phyloP scores from a whole-genome alignment of 768 basidiomycete genomes.

The Phylloporus scabripes region DNA sequence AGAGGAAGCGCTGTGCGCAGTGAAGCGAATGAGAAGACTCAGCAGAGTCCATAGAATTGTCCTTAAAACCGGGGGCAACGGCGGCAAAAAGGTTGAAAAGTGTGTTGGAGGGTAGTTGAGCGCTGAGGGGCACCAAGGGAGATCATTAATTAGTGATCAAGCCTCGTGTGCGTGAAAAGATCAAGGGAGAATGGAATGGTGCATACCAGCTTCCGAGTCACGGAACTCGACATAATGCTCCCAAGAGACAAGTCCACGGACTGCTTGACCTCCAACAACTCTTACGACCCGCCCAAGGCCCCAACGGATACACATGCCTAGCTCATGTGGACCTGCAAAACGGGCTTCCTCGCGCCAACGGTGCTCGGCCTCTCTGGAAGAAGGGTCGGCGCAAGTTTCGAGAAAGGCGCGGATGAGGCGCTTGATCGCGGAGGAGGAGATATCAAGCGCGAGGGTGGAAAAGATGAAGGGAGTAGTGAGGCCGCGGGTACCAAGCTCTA shows the following conservation, averaged over 20 bases:
- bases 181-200: conserved; percentile 17
- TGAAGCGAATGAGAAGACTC: conserved; percentile 74
- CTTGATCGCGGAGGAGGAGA: conserved; percentile 67
- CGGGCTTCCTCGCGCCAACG: conserved; percentile 76
- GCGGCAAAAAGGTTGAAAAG: conserved; percentile 63
- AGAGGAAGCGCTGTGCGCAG: conserved; percentile 76
- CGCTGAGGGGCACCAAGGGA: conserved; percentile 31
- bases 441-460: conserved; percentile 81
- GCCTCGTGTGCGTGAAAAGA: conserved; percentile 23
- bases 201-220: conserved; percentile 74
- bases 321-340: conserved; percentile 81
- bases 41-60: conserved; percentile 65
- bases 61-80: conserved; percentile 48
- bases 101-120: conserved; percentile 64
- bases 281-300: conserved; percentile 76
- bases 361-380: conserved; percentile 39
- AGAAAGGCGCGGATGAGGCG: conserved; percentile 79
- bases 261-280: conserved; percentile 60
- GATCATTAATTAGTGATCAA: conserved; percentile 16
- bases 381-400: conserved; percentile 44
- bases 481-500: conserved; percentile 67
- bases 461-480: conserved; percentile 91
- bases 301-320: conserved; percentile 93
- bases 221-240: conserved; percentile 80
- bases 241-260: conserved; percentile 83